Percentiles rank a stretch among this genome's conserved stretches.
Conservation (phyloP, 331 rosid genomes). For the Acacia pycnantha region DNA sequence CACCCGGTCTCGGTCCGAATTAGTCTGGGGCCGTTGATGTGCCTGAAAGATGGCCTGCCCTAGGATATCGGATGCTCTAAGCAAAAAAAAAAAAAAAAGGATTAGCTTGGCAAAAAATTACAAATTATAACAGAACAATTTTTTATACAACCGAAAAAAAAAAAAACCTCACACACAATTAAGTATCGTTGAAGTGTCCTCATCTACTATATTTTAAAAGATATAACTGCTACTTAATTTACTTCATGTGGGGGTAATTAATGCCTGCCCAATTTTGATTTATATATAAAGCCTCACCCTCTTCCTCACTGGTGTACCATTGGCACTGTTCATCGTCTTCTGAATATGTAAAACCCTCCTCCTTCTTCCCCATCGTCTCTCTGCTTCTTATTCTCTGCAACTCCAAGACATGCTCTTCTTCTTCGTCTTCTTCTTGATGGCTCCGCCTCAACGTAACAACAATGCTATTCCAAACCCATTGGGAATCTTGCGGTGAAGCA, state of each 20-base stretch:
- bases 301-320: neutral
- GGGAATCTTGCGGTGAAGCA: constrained; percentile 24
- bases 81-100: too few relatives aligned
- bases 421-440: neutral
- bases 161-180: too few relatives aligned
- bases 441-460: neutral
- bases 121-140: too few relatives aligned
- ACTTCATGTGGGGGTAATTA: neutral
- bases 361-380: too few relatives aligned
- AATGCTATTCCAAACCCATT: neutral
- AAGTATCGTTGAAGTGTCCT: neutral
- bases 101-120: too few relatives aligned
- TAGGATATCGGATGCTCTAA: too few relatives aligned
- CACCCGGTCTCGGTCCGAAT: too few relatives aligned
- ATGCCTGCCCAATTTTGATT: neutral
- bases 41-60: too few relatives aligned
- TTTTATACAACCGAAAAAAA: neutral
- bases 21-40: too few relatives aligned
- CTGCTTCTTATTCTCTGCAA: neutral
- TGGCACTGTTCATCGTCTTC: neutral
- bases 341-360: neutral
- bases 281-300: neutral
- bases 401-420: neutral
- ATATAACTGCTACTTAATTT: neutral
- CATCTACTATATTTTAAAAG: neutral